Percentiles rank a stretch among this genome's conserved stretches.
These are phyloP conservation scores for Candida dajiaensis DNA, from an alignment of 805 yeast species.

Conservation along the genomic window DNA sequence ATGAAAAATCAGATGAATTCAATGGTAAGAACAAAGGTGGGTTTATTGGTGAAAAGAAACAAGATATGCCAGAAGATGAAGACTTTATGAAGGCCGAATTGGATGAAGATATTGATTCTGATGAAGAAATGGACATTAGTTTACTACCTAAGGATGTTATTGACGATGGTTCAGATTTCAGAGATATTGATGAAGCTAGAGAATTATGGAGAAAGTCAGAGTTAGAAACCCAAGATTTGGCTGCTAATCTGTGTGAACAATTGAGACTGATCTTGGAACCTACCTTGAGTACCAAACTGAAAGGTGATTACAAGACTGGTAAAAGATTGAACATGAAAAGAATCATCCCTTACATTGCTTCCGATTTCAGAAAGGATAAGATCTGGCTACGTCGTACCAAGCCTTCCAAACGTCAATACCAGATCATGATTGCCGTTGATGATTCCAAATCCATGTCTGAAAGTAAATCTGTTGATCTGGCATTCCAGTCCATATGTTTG, in stretches of 20 bases:
- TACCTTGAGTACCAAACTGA: conserved; percentile 88
- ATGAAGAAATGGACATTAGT: conserved; percentile 19
- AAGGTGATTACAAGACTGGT: conserved; percentile 96
- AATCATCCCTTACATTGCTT: conserved; percentile 95
- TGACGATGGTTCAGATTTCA: conserved; percentile 31
- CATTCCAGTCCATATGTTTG: conserved; percentile 89
- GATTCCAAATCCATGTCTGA: conserved; percentile 98
- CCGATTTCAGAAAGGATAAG: conserved; percentile 94
- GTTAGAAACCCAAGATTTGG: conserved; percentile 76
- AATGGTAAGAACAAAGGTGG: conserved; percentile 47
- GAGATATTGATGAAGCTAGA: conserved; percentile 60
- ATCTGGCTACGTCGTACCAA: conserved; percentile 97
- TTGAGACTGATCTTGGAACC: conserved; percentile 90
- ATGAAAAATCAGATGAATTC: conserved; percentile 36
- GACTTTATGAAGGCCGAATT: conserved; percentile 26
- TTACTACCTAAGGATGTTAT: conserved; percentile 17
- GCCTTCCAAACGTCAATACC: conserved; percentile 96
- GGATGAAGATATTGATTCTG: conserved; percentile 21
- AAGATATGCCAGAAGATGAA: conserved; percentile 22
- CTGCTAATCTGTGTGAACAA: conserved; percentile 88
- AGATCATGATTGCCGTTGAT: conserved; percentile 95
- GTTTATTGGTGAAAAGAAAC: conserved; percentile 41
- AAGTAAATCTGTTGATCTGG: conserved; percentile 81
- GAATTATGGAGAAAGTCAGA: conserved; percentile 82
- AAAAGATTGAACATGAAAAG: conserved; percentile 95